Base-by-base conservation (phyloP, 2,329 filamentous ascomycete genomes). In the Tolypocladium nubicola region DNA sequence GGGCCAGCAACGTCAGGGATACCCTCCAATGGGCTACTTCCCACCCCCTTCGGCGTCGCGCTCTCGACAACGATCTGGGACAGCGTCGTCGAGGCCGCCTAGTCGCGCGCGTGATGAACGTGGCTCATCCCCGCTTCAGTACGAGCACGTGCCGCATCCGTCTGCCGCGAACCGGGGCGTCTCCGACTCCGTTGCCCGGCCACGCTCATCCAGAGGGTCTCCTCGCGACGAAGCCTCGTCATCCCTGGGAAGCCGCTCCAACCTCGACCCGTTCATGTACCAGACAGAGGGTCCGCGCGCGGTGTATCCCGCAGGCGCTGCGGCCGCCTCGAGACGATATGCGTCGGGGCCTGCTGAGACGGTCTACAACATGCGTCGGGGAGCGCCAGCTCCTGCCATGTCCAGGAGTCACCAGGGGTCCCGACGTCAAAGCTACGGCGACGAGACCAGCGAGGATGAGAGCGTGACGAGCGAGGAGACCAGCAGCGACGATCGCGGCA, bases 1-100 rank as follows among this genome's bases (percentile, higher is more conserved):
- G 55, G 67, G 63, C 41, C 71, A 73, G 61, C 71, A 71, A 19
- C 67, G 66, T 26, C 64, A 65, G 33, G 68, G 65, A 0, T 72
- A 76, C 56, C 78, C 79, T 16, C 77, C 77, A 0, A 75, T 79
- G 69, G 79, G 80, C 38, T 76, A 78, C 58, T 82, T 81, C 56
- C 70, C 78, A 19, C 77, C 79, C 8, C 77, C 79, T 21, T 69
- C 70, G 11, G 66, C 71, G 43, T 66, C 73, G 35, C 73, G 72
- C 8, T 66, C 71, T 37, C 75, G 76, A 37, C 72, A 71, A 43
- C 73, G 73, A 16, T 76, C 77, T 2, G 71, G 72, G 8, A 75
- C 75, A 38, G 66, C 71, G 26, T 71, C 72, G 6, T 77, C 76
- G 6, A 68, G 71, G 40, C 68, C 71, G 21, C 61, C 66, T 4